A percentile compares a stretch with the other conserved stretches of the same genome.
These are phyloP conservation scores for Micractinium conductrix DNA, from an alignment of 139 green algal genomes.

Conservation along the genomic window DNA sequence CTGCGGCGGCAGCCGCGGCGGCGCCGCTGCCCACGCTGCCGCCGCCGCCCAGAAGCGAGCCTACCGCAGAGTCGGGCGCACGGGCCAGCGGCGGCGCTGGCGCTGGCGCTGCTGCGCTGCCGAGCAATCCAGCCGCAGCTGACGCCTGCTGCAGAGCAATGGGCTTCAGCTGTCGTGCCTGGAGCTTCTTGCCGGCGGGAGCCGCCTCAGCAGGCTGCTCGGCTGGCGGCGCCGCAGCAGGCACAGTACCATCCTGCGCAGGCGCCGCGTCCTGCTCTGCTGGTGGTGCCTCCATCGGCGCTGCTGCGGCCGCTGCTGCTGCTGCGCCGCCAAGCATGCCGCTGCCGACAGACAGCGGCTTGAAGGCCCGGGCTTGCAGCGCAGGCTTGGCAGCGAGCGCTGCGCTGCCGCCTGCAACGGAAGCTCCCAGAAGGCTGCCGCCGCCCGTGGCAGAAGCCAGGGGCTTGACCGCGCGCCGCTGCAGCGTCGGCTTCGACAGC, in stretches of 20 bases:
- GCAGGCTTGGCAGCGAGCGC: background rate
- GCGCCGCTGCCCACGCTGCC: background rate
- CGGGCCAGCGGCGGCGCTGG: background rate
- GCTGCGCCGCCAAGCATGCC: conserved; percentile 1
- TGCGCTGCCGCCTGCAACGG: background rate
- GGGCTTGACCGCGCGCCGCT: conserved; percentile 33
- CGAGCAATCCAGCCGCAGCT: background rate
- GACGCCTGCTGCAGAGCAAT: background rate
- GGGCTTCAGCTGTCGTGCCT: conserved; percentile 14
- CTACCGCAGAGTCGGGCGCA: background rate
- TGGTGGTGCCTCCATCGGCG: background rate
- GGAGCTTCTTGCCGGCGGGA: background rate
- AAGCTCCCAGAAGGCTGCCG: background rate
- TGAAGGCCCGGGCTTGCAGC: conserved; percentile 1
- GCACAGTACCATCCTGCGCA: background rate
- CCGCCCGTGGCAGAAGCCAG: background rate
- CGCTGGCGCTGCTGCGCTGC: background rate
- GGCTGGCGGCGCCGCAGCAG: background rate
- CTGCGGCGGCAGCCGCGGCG: background rate
- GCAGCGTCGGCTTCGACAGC: background rate
- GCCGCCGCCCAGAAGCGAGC: background rate
- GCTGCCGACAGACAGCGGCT: conserved; percentile 9
- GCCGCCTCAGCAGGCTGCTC: background rate
- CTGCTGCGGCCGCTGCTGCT: background rate
- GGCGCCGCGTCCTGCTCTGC: background rate